These are phyloP conservation scores for Starmerella asiatica DNA, from an alignment of 805 yeast species.

Conservation along the genomic window DNA sequence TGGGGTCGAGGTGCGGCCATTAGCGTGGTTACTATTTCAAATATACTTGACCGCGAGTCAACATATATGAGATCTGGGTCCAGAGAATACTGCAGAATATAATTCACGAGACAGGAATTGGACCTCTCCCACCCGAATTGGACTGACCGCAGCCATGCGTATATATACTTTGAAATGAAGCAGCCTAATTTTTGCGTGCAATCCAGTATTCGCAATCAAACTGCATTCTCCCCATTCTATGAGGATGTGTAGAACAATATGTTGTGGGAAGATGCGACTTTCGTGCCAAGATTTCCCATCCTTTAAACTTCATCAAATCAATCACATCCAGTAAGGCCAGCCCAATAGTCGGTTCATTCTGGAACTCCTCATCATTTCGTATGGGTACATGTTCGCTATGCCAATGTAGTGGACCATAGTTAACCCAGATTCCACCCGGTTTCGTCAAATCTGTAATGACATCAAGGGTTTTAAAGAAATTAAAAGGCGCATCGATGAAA, in stretches of 20 bases:
- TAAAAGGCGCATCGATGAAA: slow-evolving; percentile 84
- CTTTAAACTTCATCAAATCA: slow-evolving; percentile 33
- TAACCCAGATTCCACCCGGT: slow-evolving; percentile 57
- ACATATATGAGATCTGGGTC: too few relatives aligned
- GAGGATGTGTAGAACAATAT: slow-evolving; percentile 38
- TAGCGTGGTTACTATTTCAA: too few relatives aligned
- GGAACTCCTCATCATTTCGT: background rate
- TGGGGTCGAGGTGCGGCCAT: too few relatives aligned
- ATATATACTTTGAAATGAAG: too few relatives aligned
- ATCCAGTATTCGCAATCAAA: slow-evolving; percentile 63
- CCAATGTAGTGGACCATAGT: slow-evolving; percentile 62
- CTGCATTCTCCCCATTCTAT: slow-evolving; percentile 40
- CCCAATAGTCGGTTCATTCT: slow-evolving; percentile 40
- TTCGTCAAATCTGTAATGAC: slow-evolving; percentile 38
- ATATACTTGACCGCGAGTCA: too few relatives aligned
- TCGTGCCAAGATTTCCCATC: slow-evolving; percentile 38
- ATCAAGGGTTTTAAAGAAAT: slow-evolving; percentile 59
- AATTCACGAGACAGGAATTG: too few relatives aligned
- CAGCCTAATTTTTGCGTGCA: slow-evolving; percentile 30
- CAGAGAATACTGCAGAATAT: too few relatives aligned
- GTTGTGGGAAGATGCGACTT: slow-evolving; percentile 36
- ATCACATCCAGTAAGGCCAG: slow-evolving; percentile 43
- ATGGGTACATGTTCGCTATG: slow-evolving; percentile 45
- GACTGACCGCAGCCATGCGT: too few relatives aligned
- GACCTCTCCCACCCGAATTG: too few relatives aligned